Base-by-base conservation (phyloP, 164 flowering plant genomes). In the Aristolochia fimbriata region DNA sequence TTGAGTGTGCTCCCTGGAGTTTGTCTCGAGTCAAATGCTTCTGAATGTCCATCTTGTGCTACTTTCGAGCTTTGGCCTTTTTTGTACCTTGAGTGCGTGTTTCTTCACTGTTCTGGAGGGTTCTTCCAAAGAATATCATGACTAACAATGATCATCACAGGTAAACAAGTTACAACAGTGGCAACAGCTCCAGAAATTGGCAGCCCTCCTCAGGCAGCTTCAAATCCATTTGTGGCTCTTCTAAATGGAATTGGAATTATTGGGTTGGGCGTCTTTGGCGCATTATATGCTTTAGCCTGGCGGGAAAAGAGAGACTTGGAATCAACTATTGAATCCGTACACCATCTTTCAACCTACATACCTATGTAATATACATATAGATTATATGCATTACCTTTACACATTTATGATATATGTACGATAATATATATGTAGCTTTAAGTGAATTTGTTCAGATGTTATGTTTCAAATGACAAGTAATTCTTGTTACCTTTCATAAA, bases 191-290 rank as follows among this genome's bases (percentile, higher is more conserved):
- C 67, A 65, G 55, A 68, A 61, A 30, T 58, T 19, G 51, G 2
- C 57, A 19, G 57, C 47, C 63, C 67, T 71, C 43, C 60, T 56
- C 69, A 53, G 45, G 62, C 70, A 33, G 65, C 75, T 14, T 33
- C 66, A 55, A 85, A 77, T 78, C 72, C 87, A 11, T 62, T 84
- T 45, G 58, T 80, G 46, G 73, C 80, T 61, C 76, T 90, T 66
- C 71, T 86, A 63, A 87, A 86, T 78, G 96, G 68, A 33, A 47
- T 85, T 27, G 97, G 99, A 58, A 68, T 87, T 55, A 60, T 86
- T 46, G 73, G 85, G 43, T 59, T 84, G 24, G 87, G 88, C 46
- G 75, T 86, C 58, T 80, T 93, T 68, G 95, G 86, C 61, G 84
- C 96, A 55, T 74, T 90, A 25, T 88, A 81, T 78, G 78, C 85